phyloP scores from a whole-genome alignment of 2,329 filamentous ascomycete genomes.

The Ascochyta fabae region DNA sequence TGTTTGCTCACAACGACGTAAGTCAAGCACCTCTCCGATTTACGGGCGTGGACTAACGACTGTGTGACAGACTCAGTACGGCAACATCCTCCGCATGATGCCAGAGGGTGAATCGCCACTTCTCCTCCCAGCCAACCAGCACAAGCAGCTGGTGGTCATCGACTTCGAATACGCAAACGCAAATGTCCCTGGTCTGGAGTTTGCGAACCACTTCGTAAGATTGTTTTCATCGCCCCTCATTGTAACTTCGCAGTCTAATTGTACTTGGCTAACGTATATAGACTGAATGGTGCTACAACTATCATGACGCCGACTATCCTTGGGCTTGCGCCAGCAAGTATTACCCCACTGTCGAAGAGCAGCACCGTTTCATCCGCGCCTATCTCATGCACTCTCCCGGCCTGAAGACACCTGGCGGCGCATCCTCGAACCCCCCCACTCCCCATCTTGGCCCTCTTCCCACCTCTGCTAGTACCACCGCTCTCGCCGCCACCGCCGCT shows the following conservation, averaged over 20 bases:
- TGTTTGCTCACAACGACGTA: slow-evolving; percentile 98
- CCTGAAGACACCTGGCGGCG: slow-evolving; percentile 63
- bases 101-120: slow-evolving; percentile 78
- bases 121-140: slow-evolving; percentile 85
- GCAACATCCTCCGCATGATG: slow-evolving; percentile 87
- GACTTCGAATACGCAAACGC: slow-evolving; percentile 97
- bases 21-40: slow-evolving; percentile 44
- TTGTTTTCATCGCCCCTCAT: slow-evolving; percentile 8
- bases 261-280: slow-evolving; percentile 29
- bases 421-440: slow-evolving; percentile 54
- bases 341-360: slow-evolving; percentile 83
- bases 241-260: not conserved
- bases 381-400: slow-evolving; percentile 84
- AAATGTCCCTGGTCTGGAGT: slow-evolving; percentile 85
- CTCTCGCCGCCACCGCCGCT: slow-evolving; percentile 40
- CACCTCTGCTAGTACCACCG: slow-evolving; percentile 42
- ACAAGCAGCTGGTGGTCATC: slow-evolving; percentile 96
- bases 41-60: slow-evolving; percentile 15
- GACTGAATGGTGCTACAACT: slow-evolving; percentile 98
- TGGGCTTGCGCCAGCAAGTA: slow-evolving; percentile 70
- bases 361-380: slow-evolving; percentile 81
- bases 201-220: slow-evolving; percentile 91
- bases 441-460: slow-evolving; percentile 38
- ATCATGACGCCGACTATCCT: slow-evolving; percentile 73
- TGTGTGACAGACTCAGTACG: slow-evolving; percentile 84